Conservation (phyloP, 352 stramenopile genomes). For the Phytophthora foliorum region DNA sequence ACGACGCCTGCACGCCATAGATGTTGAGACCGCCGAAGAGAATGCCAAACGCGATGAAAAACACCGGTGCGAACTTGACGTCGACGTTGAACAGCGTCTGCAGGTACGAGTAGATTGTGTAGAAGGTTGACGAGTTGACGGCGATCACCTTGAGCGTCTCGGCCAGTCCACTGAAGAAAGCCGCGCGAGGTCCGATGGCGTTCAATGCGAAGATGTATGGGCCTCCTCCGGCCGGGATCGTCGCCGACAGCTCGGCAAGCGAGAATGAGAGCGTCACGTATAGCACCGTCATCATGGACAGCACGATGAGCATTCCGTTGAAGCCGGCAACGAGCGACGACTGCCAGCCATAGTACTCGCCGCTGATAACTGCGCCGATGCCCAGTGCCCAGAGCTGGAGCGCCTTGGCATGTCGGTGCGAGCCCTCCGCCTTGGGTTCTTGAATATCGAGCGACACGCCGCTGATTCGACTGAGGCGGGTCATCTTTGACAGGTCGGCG, state of each 20-base stretch:
- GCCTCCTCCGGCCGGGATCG: conserved; percentile 56
- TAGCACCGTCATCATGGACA: conserved; percentile 64
- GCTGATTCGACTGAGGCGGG: conserved; percentile 33
- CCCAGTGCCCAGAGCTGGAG: conserved; percentile 70
- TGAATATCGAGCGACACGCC: conserved; percentile 32
- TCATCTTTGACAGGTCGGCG: conserved; percentile 20
- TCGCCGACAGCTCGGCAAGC: conserved; percentile 71
- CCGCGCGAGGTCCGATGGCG: conserved; percentile 51
- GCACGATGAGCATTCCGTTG: conserved; percentile 62
- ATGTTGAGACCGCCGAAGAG: conserved; percentile 65
- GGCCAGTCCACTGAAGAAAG: conserved; percentile 47
- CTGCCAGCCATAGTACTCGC: conserved; percentile 75
- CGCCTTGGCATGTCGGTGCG: conserved; percentile 56
- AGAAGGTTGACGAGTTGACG: conserved; percentile 60
- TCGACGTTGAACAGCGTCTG: conserved; percentile 59
- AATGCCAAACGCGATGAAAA: conserved; percentile 61
- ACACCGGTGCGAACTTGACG: conserved; percentile 46
- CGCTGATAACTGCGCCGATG: conserved; percentile 45
- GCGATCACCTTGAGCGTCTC: conserved; percentile 71
- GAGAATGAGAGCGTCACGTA: conserved; percentile 74
- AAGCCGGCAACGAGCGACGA: conserved; percentile 65
- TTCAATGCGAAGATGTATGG: conserved; percentile 74
- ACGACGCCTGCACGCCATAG: conserved; percentile 61
- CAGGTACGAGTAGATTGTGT: conserved; percentile 46
- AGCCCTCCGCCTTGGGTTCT: conserved; percentile 24